Base-by-base conservation (phyloP, 306 rosid species). In the Sindora glabra region DNA sequence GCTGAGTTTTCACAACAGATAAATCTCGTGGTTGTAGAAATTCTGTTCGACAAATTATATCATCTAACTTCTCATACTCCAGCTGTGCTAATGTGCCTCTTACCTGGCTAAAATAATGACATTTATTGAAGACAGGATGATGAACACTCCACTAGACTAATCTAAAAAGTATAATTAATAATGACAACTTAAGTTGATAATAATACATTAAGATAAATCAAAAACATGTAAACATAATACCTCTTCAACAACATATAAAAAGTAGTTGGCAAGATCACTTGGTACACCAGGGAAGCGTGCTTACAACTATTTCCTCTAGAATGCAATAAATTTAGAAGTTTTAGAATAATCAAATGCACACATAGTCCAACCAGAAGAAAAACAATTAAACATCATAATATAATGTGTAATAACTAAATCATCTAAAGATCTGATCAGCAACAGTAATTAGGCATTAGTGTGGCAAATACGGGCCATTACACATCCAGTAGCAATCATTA, bases 251-350 rank as follows among this genome's bases (percentile, higher is more conserved):
- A 92, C 92, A 78, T 88, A 88, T 24, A 92, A 65, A 72, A 92
- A 92, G 74, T 51, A 89, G 87, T 92, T 92, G 74, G 88, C 98
- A 69, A 92, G 98, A 78, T 92, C 98, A 34, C 98, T 96, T 13
- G 98, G 98, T 26, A 92, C 95, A 56, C 98, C 98, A 45, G 98
- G 98, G 75, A 92, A 92, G 25, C 98, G 87, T 17, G 98, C 98
- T 11, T 96, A 95, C 66, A 92, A 70, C 74, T 92, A 96, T 81
- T 92, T 96, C 80, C 98, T 83, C 98, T 92, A 79, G 66, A 72
- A 52, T 51, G 55, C 19, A 70, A 69, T 6, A 22, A 39, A 24
- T 38, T 33, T 11, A 17, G 40, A 45, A 38, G 11, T n/a, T 41
- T 47, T 45, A 16, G 41, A 40, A 54, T 12, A 14, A 67, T 17